Evolutionary conservation across 148 eudicot genomes (phyloP), one percentile per base, ranked within the genome.

Genomic region (Spergularia marina): DNA sequence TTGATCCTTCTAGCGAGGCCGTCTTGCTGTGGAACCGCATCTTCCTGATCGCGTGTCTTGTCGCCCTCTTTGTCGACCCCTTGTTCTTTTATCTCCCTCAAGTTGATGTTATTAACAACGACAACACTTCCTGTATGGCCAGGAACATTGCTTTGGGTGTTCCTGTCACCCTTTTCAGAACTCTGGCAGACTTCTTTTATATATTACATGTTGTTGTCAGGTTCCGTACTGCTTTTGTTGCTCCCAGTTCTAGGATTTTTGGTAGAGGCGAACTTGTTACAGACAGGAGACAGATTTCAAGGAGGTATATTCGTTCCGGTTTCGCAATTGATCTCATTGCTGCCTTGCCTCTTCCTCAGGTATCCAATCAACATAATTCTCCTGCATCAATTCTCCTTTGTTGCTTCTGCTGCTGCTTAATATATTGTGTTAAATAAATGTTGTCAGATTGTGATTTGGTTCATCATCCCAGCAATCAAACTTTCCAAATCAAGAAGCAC

Each of bases 261-360:
- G 98, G 98, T 3, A 80, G 88, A 58, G 98, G 98, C 3, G 98
- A 93, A 75, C 96, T 93, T 39, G 93, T 93, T 6, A 86, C 78
- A 80, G 90, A 93, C 67, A 75, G 87, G 0, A 82, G 63, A 12
- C 57, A 85, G 76, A 93, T 93, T 60, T 82, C 89, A 0, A 74
- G 78, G 63, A 75, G 91, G 51, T 93, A 93, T 73, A 79, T 93
- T 53, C 83, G 82, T 74, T 76, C 93, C 0, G 89, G 87, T 77
- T 93, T 93, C 55, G 63, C 84, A 36, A 73, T 93, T 34, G 98
- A 93, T 81, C 85, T 91, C 47, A 74, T 90, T 2, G 98, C 98
- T 7, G 78, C 90, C 0, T 83, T 93, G 36, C 98, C 98, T 15
- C 86, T 89, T 81, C 93, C 93, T 74, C 93, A 89, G 93, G 93